phyloP scores from a whole-genome alignment of 2,329 filamentous ascomycete genomes.

The Alternaria longipes region DNA sequence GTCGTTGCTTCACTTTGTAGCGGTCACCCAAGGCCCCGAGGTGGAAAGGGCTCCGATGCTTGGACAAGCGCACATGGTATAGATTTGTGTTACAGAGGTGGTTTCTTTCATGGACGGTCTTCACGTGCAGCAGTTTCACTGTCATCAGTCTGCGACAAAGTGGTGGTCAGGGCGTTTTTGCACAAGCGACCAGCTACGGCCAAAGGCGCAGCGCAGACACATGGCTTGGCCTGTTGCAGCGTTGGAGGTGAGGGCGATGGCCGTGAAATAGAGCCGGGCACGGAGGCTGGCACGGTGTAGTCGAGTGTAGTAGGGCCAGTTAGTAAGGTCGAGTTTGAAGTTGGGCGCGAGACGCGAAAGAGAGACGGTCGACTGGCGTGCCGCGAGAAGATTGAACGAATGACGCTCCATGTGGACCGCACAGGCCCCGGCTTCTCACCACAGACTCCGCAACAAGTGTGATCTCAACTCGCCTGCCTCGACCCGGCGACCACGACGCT shows the following conservation, averaged over 20 bases:
- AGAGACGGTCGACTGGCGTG: conserved; percentile 21
- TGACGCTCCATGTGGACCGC: conserved; percentile 23
- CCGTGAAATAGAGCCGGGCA: background rate
- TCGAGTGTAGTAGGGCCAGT: too few relatives aligned
- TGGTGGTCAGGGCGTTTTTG: conserved; percentile 17
- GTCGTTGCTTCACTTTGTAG: conserved; percentile 11
- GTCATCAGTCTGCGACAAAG: conserved; percentile 20
- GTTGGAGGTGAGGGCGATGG: background rate
- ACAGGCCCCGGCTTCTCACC: conserved; percentile 25
- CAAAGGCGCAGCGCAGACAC: background rate
- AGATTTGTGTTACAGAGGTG: conserved; percentile 1
- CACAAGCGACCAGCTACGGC: conserved; percentile 29
- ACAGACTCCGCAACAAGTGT: conserved; percentile 29
- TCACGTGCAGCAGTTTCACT: conserved; percentile 18
- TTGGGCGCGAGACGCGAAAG: conserved; percentile 19
- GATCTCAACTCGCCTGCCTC: conserved; percentile 29
- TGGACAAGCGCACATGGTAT: conserved; percentile 11
- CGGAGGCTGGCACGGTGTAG: too few relatives aligned
- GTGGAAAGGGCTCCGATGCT: background rate
- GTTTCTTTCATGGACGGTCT: background rate
- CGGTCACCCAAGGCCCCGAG: conserved; percentile 1
- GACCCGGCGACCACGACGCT: conserved; percentile 20
- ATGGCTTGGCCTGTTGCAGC: conserved; percentile 19
- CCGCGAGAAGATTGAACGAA: conserved; percentile 15
- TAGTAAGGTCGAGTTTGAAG: background rate